Evolutionary conservation across 306 rosid genomes (phyloP), one percentile per base, ranked within the genome.

Genomic region (Delonix regia): DNA sequence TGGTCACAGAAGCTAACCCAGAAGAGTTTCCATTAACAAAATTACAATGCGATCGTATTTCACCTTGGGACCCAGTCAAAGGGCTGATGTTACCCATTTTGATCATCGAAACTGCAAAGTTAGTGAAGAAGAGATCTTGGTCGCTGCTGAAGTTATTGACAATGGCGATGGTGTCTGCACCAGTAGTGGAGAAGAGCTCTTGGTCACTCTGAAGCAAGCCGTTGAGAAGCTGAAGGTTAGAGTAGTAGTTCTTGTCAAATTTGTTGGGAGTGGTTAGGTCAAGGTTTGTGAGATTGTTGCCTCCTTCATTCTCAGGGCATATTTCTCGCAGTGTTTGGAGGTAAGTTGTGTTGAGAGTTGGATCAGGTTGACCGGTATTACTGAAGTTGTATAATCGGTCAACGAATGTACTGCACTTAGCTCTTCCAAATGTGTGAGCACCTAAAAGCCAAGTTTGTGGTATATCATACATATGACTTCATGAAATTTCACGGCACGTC

Each of bases 191-290:
- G 67, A 86, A 86, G 6, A 86, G 21, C 34, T 27, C 89, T 51
- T 86, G 89, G 27, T 86, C 89, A 33, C 83, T 83, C 2, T 66
- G 68, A 41, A 86, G 86, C 38, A 86, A 55, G 21, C 87, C 89
- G 9, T 73, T 76, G 0, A 60, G 53, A 41, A 16, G 0, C 8
- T 76, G 83, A 21, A 86, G 89, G 76, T 86, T 83, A 2, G 73
- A 61, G 71, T 69, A 86, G 73, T 86, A 86, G 3, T 63, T 47
- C 0, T 76, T 83, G 69, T 86, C 89, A 3, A 86, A 70, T n/a
- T 16, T 57, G 51, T 86, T 70, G 0, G 89, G 89, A 9, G 89
- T 83, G 6, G 79, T 80, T 7, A 28, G 36, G 49, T 86, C 89
- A 4, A 86, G 64, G 21, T 86, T 56, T 56, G 87, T 49, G 51